phyloP scores from a whole-genome alignment of 2,329 filamentous ascomycete genomes.

The Lachnellula hyalina region DNA sequence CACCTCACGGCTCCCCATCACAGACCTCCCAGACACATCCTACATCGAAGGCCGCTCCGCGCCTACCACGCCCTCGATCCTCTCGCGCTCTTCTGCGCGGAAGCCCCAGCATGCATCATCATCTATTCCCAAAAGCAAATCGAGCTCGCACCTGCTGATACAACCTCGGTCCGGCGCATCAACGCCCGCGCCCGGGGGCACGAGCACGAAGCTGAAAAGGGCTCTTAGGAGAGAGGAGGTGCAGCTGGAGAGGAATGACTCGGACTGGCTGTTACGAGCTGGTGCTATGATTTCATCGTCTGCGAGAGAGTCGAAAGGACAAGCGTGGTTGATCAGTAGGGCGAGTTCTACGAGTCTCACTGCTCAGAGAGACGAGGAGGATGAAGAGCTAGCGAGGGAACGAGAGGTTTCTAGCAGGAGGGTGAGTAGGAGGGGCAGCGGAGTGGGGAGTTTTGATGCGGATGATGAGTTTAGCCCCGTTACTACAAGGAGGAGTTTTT shows the following conservation, averaged over 20 bases:
- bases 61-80: constrained; percentile 58
- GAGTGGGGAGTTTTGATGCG: constrained; percentile 25
- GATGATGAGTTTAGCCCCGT: constrained; percentile 34
- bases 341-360: constrained; percentile 59
- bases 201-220: constrained; percentile 20
- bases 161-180: constrained; percentile 24
- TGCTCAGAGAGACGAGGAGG: constrained; percentile 46
- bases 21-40: constrained; percentile 42
- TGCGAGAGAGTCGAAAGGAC: constrained; percentile 62
- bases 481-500: constrained; percentile 26
- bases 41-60: constrained; percentile 59
- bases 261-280: constrained; percentile 61
- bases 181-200: constrained; percentile 18
- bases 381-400: constrained; percentile 48
- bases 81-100: constrained; percentile 52
- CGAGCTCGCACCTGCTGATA: constrained; percentile 48
- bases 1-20: constrained; percentile 54
- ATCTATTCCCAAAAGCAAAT: constrained; percentile 55
- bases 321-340: constrained; percentile 62
- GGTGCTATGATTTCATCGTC: constrained; percentile 58
- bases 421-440: constrained; percentile 28
- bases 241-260: constrained; percentile 41
- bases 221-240: constrained; percentile 23
- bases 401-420: constrained; percentile 42
- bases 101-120: constrained; percentile 17